Conservation (phyloP, 345 rosid genomes). For the Brassica carinata region DNA sequence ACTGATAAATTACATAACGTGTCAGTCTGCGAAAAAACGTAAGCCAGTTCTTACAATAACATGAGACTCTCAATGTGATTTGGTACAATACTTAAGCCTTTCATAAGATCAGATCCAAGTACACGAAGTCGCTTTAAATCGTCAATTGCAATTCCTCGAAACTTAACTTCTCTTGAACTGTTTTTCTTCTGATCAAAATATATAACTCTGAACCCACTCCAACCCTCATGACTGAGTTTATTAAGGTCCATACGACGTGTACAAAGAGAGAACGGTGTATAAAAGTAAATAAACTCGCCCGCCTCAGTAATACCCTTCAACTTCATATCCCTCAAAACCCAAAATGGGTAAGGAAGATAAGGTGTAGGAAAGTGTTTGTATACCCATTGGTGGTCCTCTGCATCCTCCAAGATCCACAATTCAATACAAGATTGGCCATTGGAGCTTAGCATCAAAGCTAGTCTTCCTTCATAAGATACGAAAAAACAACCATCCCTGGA, state of each 20-base stretch:
- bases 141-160: neutral
- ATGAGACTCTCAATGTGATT: neutral
- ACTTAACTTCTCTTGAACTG: neutral
- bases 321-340: neutral
- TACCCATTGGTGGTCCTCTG: neutral
- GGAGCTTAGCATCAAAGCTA: neutral
- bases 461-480: neutral
- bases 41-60: neutral
- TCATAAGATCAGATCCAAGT: neutral
- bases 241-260: neutral
- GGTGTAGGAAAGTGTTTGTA: neutral
- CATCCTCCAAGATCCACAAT: neutral
- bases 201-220: neutral
- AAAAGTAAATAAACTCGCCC: neutral
- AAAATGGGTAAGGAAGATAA: neutral
- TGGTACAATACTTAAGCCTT: neutral
- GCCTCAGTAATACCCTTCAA: neutral
- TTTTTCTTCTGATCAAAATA: neutral
- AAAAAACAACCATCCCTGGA: neutral
- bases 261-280: neutral
- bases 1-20: neutral
- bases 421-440: neutral
- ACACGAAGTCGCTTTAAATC: neutral
- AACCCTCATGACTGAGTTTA: neutral
- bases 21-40: neutral